Base-by-base conservation (phyloP, 2,329 filamentous ascomycete species). In the Cytospora mali region DNA sequence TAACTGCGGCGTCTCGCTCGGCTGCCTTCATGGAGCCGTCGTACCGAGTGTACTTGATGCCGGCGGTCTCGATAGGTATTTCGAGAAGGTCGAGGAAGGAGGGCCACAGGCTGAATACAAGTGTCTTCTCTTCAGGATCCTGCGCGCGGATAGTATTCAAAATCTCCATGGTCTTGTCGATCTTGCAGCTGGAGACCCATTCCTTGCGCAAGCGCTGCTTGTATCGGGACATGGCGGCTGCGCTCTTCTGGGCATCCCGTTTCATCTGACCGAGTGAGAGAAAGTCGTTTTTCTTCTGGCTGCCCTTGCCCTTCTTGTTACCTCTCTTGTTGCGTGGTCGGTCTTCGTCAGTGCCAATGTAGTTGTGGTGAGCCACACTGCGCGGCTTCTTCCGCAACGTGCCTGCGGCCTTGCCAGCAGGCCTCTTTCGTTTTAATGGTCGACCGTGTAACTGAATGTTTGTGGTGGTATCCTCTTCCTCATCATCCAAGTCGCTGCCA, bases 1-100 rank as follows among this genome's bases (percentile, higher is more conserved):
- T 76, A 11, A 92, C 86, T 1, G 88, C 84, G 28, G 85, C 79
- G 61, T 88, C 87, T 50, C 90, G 87, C 6, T 27, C 62, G 25
- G 27, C n/a, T 4, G 53, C 27, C 4, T 39, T 33, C 72, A 75
- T 75, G 13, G 62, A 66, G 13, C 73, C 73, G 49, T 74, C 73
- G 57, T 74, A 74, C 21, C 73, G 72, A 33, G 64, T 67, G 62
- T 71, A 74, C 16, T 63, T 53, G 42, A 71, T 71, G 18, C 67
- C 64, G 23, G 68, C 64, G 13, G 71, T 68, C 6, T 69, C 64
- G 42, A 75, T 66, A 5, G 72, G 71, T 14, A 73, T 69, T 66
- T 75, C 72, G 9, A 75, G 69, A 1, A 74, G 56, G 27, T 74
- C 73, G 27, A 75, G 69, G 62, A 75, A 75, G 2, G 73, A 75